Evolutionary conservation across 495 filamentous ascomycete genomes (phyloP), one percentile per base, ranked within the genome.

Genomic region (Daldinia grandis): DNA sequence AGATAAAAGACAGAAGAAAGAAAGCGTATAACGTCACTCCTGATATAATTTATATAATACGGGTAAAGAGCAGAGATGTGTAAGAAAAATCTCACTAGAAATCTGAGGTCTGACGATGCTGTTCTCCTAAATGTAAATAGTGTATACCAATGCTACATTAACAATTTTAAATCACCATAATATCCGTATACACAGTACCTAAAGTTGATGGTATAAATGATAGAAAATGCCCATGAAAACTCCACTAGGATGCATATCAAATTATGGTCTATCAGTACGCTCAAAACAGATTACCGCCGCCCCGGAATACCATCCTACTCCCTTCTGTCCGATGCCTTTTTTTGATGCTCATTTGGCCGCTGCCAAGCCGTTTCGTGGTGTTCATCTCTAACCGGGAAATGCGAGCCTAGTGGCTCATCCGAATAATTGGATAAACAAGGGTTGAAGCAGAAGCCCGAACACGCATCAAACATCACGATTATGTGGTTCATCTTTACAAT

Each of bases 231-330:
- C 64, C 70, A 24, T 57, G 40, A 47, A 58, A 72, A 73, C 70
- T 73, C 70, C 64, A 27, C 31, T 62, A 50, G 65, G 70, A 73
- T 73, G 70, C 70, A 68, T 65, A 28, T 73, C 70, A 68, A 68
- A 73, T 73, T 73, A 68, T 73, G 70, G 70, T 73, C 70, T 73
- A 73, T 73, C 65, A 66, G 56, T 31, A 47, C 64, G 64, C 61
- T 65, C 44, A 62, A 49, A 64, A 65, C 64, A 73, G 54, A 68
- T 68, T 62, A 55, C 70, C 70, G 38, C 70, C 70, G 27, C 54
- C 64, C 69, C 64, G n/a, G 28, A 62, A 54, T 68, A 68, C 69
- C 60, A 49, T 69, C 19, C 61, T 38, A n/a, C 58, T 49, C 64
- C 58, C 38, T 64, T 33, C 49, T 51, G 40, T 58, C 57, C 40